phyloP scores from a whole-genome alignment of 257 asterid genomes.

The Lantana camara region DNA sequence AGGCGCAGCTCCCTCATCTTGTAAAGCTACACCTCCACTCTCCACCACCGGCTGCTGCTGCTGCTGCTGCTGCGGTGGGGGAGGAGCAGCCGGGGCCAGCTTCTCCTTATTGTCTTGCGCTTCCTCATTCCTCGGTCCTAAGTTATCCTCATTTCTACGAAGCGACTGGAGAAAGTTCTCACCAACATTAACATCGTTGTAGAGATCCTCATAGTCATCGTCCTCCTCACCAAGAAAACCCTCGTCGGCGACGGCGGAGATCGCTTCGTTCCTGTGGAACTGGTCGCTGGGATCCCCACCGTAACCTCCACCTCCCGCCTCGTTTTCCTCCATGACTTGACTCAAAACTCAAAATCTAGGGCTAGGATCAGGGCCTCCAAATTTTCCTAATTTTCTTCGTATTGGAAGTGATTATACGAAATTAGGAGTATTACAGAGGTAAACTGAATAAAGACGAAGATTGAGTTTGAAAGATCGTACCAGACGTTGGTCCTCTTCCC shows the following conservation, averaged over 20 bases:
- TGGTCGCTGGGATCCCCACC: slow-evolving; percentile 62
- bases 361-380: too few species aligned
- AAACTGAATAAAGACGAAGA: too few species aligned
- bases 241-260: slow-evolving; percentile 36
- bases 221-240: slow-evolving; percentile 82
- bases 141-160: slow-evolving; percentile 58
- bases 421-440: too few species aligned
- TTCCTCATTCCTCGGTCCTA: slow-evolving; percentile 37
- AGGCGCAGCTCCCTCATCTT: slow-evolving; percentile 42
- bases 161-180: slow-evolving; percentile 77
- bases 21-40: slow-evolving; percentile 31
- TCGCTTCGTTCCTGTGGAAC: slow-evolving; percentile 68
- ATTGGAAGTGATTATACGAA: too few species aligned
- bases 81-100: slow-evolving; percentile 21
- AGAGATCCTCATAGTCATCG: slow-evolving; percentile 94
- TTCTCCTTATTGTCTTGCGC: slow-evolving; percentile 34
- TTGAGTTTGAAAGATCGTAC: too few species aligned
- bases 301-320: slow-evolving; percentile 68
- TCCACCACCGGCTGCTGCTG: slow-evolving; percentile 35
- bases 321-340: too few species aligned
- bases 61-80: too few species aligned
- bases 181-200: slow-evolving; percentile 94
- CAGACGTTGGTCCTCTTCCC: too few species aligned
- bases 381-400: too few species aligned
- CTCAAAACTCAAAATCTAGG: too few species aligned